Conservation (phyloP, 169 alveolate genomes). For the Pseudocohnilembus persalinus region DNA sequence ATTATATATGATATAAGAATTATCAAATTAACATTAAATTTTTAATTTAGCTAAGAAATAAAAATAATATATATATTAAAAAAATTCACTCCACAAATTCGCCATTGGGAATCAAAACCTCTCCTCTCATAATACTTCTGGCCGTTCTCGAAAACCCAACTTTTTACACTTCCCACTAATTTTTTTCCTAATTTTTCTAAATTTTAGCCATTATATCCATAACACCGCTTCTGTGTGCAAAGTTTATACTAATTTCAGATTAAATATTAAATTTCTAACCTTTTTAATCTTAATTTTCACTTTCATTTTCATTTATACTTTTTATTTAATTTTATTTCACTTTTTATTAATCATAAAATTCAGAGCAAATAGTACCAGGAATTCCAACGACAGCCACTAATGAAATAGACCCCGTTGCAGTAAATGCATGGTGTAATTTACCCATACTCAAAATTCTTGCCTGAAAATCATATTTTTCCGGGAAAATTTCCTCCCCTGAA, state of each 20-base stretch:
- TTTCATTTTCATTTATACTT: not conserved
- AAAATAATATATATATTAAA: too few species aligned
- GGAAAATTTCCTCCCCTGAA: not conserved
- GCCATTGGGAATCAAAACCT: not conserved
- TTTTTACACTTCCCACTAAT: not conserved
- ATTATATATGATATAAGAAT: too few species aligned
- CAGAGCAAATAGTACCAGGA: not conserved
- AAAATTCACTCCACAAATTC: not conserved
- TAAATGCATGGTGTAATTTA: not conserved
- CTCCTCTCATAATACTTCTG: not conserved
- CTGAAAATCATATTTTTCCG: not conserved
- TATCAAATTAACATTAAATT: too few species aligned
- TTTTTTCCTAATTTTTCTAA: too few species aligned
- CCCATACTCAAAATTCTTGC: slow-evolving; percentile 2
- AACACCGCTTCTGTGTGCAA: not conserved
- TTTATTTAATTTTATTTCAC: not conserved
- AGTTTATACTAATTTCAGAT: not conserved
- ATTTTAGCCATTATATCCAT: not conserved
- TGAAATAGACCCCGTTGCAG: not conserved
- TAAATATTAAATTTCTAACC: too few species aligned
- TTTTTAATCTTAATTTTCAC: too few species aligned
- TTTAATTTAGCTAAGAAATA: too few species aligned
- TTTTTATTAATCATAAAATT: too few species aligned
- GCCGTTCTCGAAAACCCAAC: not conserved
- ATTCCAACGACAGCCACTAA: not conserved